Conservation (phyloP, 2,329 filamentous ascomycete species). For the Trichophyton benhamiae region DNA sequence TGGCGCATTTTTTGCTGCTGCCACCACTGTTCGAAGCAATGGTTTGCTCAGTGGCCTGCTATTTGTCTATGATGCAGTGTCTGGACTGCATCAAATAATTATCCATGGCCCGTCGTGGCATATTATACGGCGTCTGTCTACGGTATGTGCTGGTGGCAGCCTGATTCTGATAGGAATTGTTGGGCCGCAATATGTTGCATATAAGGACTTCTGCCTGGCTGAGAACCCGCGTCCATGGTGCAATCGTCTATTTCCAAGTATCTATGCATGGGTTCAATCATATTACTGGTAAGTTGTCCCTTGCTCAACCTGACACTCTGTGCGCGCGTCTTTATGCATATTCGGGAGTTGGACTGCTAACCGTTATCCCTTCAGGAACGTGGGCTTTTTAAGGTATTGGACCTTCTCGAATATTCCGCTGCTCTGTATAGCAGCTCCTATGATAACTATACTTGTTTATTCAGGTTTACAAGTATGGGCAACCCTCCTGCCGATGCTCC, state of each 20-base stretch:
- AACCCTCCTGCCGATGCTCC: constrained; percentile 16
- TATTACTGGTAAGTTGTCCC: constrained; percentile 64
- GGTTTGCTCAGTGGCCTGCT: constrained; percentile 70
- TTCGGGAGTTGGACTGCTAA: not conserved
- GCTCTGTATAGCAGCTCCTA: constrained; percentile 70
- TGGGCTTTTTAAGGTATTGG: constrained; percentile 85
- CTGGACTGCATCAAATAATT: constrained; percentile 33
- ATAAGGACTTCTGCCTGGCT: constrained; percentile 52
- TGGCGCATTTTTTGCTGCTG: constrained; percentile 57
- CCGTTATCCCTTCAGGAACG: constrained; percentile 50
- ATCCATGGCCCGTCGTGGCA: constrained; percentile 24
- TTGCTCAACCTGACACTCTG: too few relatives aligned
- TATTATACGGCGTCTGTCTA: constrained; percentile 42
- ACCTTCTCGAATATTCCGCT: constrained; percentile 72
- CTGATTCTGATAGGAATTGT: constrained; percentile 55
- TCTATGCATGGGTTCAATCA: constrained; percentile 80
- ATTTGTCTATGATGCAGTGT: constrained; percentile 52
- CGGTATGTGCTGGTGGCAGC: constrained; percentile 54
- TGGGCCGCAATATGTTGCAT: constrained; percentile 64
- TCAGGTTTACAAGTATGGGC: constrained; percentile 32
- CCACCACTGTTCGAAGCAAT: constrained; percentile 69
- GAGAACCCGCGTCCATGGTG: constrained; percentile 59
- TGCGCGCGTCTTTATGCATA: not conserved
- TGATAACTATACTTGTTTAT: constrained; percentile 53
- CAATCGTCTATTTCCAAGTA: constrained; percentile 57